Evolutionary conservation across 2,329 filamentous ascomycete species (phyloP).

Genomic region (Paecilomyces variotii): DNA sequence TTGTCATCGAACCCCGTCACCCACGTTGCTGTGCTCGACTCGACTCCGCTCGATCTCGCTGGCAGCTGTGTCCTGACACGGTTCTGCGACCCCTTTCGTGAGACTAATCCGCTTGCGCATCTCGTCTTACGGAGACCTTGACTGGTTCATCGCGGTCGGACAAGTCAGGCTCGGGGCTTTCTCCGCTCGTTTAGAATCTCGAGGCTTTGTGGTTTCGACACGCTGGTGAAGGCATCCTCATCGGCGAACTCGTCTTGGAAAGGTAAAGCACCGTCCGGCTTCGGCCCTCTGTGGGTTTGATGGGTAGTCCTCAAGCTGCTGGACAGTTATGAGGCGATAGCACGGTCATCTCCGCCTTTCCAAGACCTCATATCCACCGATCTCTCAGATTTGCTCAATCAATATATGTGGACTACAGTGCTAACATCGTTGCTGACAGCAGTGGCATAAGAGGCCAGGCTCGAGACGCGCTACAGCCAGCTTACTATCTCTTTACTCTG

Average conservation of each 20-base stretch:
- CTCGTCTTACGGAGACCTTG: conserved; percentile 29
- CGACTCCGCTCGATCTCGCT: conserved; percentile 9
- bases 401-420: conserved; percentile 6
- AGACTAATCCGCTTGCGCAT: conserved; percentile 10
- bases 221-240: conserved; percentile 2
- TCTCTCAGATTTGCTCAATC: conserved; percentile 6
- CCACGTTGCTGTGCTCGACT: conserved; percentile 16
- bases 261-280: conserved; percentile 30
- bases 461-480: conserved; percentile 15
- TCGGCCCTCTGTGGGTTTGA: conserved; percentile 14
- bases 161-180: conserved; percentile 17
- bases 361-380: conserved; percentile 4
- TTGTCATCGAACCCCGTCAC: conserved; percentile 21
- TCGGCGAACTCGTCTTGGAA: conserved; percentile 15
- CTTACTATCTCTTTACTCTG: conserved; percentile 9
- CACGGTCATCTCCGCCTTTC: conserved; percentile 7
- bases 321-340: conserved; percentile 7
- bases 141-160: conserved; percentile 32
- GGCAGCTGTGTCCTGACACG: conserved; percentile 18
- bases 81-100: conserved; percentile 26
- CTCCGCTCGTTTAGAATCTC: conserved; percentile 2
- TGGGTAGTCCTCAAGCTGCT: conserved; percentile 5
- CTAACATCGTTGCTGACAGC: conserved; percentile 26
- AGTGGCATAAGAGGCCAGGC: conserved; percentile 21
- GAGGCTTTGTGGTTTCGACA: conserved; percentile 16